A percentile compares a stretch with the other conserved stretches of the same genome.
These are phyloP conservation scores for Bipolaris sorokiniana DNA, from an alignment of 2,329 filamentous ascomycete species.

Conservation along the genomic window DNA sequence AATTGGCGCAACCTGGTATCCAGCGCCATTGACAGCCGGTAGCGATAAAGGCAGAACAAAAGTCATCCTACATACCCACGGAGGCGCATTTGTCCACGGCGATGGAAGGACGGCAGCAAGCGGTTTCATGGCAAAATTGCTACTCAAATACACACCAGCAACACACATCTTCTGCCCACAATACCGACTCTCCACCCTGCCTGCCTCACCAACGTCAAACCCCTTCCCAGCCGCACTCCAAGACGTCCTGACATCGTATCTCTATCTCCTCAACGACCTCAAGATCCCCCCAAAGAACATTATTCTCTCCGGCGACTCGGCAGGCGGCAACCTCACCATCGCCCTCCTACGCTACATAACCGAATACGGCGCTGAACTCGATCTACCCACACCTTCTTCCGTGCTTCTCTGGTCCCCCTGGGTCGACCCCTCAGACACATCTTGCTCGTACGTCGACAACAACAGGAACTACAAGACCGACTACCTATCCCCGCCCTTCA, in stretches of 20 bases:
- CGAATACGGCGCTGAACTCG: slow-evolving; percentile 47
- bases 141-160: slow-evolving; percentile 47
- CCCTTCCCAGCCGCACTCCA: slow-evolving; percentile 60
- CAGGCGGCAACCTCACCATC: slow-evolving; percentile 57
- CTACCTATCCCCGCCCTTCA: slow-evolving; percentile 50
- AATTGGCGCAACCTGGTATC: slow-evolving; percentile 54
- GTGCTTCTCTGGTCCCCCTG: slow-evolving; percentile 55
- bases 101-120: slow-evolving; percentile 49
- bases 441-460: slow-evolving; percentile 28
- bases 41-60: slow-evolving; percentile 27
- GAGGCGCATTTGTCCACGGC: slow-evolving; percentile 53
- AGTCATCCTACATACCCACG: slow-evolving; percentile 57
- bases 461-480: slow-evolving; percentile 51
- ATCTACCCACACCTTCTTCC: slow-evolving; percentile 45
- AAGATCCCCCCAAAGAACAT: slow-evolving; percentile 51
- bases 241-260: slow-evolving; percentile 56
- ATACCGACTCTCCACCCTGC: slow-evolving; percentile 57
- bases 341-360: slow-evolving; percentile 56
- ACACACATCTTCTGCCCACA: slow-evolving; percentile 54
- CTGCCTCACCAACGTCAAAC: slow-evolving; percentile 42
- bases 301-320: slow-evolving; percentile 57
- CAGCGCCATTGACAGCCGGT: slow-evolving; percentile 28
- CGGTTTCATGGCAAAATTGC: slow-evolving; percentile 37
- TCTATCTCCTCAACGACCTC: slow-evolving; percentile 53
- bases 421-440: slow-evolving; percentile 47